phyloP scores from a whole-genome alignment of 225 moss, liverwort and hornwort genomes.

The Marchantia polymorpha region DNA sequence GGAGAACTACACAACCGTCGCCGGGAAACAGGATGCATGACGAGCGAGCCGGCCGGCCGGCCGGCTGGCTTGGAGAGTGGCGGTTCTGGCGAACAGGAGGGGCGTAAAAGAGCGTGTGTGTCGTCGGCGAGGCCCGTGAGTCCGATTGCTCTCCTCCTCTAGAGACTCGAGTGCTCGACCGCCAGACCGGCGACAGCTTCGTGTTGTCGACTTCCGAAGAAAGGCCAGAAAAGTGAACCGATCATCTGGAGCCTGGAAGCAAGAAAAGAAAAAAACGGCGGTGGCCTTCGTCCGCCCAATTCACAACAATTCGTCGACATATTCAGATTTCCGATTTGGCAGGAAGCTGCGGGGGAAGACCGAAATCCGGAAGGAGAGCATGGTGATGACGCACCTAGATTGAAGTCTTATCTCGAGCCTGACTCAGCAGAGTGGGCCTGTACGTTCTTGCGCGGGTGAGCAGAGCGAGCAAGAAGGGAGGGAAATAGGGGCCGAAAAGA shows the following conservation, averaged over 20 bases:
- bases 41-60: neutral
- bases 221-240: neutral
- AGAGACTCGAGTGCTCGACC: neutral
- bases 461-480: neutral
- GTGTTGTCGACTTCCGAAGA: neutral
- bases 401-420: neutral
- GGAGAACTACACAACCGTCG: too few relatives aligned
- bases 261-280: neutral
- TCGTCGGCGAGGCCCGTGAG: neutral
- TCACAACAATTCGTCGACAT: neutral
- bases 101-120: neutral
- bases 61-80: neutral
- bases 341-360: too few relatives aligned
- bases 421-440: conserved; percentile 1
- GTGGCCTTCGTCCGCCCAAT: neutral
- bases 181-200: neutral
- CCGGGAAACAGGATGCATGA: too few relatives aligned
- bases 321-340: neutral
- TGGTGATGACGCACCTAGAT: neutral
- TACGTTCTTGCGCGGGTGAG: neutral
- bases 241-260: neutral
- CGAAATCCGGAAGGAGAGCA: neutral
- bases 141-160: neutral
- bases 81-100: neutral
- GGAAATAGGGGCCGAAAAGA: neutral